phyloP scores from a whole-genome alignment of 257 asterid genomes.

The Nicotiana tabacum region DNA sequence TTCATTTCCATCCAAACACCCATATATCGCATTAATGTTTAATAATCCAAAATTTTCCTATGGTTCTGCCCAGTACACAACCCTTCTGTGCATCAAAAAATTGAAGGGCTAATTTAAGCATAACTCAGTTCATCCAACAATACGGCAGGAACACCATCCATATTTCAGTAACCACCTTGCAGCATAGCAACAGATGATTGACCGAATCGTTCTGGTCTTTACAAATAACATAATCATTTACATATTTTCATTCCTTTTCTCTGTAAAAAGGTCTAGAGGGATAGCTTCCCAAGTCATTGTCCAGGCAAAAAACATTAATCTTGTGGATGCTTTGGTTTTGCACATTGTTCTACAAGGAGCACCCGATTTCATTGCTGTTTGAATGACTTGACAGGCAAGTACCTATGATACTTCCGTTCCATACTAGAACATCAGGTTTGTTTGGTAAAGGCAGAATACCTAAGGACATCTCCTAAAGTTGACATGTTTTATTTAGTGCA shows the following conservation, averaged over 20 bases:
- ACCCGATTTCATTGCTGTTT: not conserved
- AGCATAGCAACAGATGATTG: not conserved
- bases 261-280: not conserved
- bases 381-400: not conserved
- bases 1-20: not conserved
- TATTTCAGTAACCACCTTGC: not conserved
- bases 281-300: not conserved
- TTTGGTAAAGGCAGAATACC: not conserved
- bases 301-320: not conserved
- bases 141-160: slow-evolving; percentile 3
- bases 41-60: slow-evolving; percentile 2
- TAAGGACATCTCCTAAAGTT: not conserved
- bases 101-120: not conserved
- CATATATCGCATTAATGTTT: not conserved
- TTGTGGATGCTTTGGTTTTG: not conserved
- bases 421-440: not conserved
- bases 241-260: not conserved
- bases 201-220: not conserved
- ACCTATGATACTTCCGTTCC: not conserved
- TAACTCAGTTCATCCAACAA: not conserved
- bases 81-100: not conserved
- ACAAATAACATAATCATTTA: not conserved
- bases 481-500: not conserved
- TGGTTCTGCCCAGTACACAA: not conserved
- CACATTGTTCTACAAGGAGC: not conserved